phyloP scores from a whole-genome alignment of 1,284 basidiomycete species.

The Sanghuangporus weigelae region DNA sequence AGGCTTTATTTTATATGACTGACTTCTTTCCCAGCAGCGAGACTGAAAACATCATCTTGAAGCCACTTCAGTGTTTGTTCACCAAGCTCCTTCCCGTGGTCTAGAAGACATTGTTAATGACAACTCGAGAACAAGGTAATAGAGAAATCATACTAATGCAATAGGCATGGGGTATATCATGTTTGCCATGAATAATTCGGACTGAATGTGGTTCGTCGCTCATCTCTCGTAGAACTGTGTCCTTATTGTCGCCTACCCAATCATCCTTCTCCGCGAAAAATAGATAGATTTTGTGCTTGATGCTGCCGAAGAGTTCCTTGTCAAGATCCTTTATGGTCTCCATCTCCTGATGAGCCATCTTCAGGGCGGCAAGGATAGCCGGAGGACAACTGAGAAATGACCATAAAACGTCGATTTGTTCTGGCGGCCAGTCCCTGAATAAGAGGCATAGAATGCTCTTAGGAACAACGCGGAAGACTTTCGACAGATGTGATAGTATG shows the following conservation, averaged over 20 bases:
- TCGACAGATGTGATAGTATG: slow-evolving; percentile 35
- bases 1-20: not conserved
- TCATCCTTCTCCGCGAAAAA: slow-evolving; percentile 52
- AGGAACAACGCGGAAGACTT: slow-evolving; percentile 30
- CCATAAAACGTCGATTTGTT: slow-evolving; percentile 42
- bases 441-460: slow-evolving; percentile 25
- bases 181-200: slow-evolving; percentile 38
- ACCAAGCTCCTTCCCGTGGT: slow-evolving; percentile 46
- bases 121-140: not conserved
- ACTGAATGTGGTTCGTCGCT: slow-evolving; percentile 28
- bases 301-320: slow-evolving; percentile 31
- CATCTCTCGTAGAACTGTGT: slow-evolving; percentile 35
- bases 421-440: slow-evolving; percentile 39
- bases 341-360: slow-evolving; percentile 64
- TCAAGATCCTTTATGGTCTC: slow-evolving; percentile 45
- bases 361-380: slow-evolving; percentile 42
- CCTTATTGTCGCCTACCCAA: slow-evolving; percentile 52
- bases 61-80: slow-evolving; percentile 47
- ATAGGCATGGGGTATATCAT: slow-evolving; percentile 55
- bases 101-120: slow-evolving; percentile 26
- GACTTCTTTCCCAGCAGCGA: not conserved
- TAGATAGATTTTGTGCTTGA: slow-evolving; percentile 39
- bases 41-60: slow-evolving; percentile 19
- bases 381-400: slow-evolving; percentile 42
- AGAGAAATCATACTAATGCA: slow-evolving; percentile 46